Percentiles rank a stretch among this genome's conserved stretches.
These are phyloP conservation scores for Begonia fuchsioides DNA, from an alignment of 306 rosid species.

Conservation along the genomic window DNA sequence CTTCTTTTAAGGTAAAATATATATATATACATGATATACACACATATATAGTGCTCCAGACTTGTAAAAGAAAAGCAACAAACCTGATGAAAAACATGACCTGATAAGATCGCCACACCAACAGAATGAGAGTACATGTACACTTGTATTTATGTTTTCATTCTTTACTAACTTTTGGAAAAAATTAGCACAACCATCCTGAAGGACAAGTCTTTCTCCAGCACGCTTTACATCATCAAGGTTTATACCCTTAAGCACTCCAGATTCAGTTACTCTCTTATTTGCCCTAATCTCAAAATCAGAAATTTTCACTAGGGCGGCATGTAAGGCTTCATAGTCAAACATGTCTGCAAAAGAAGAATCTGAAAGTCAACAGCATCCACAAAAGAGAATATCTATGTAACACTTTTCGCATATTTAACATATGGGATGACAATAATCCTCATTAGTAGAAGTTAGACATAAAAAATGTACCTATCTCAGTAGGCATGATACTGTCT, in stretches of 20 bases:
- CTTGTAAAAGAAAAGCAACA: not conserved
- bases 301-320: constrained; percentile 68
- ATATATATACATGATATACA: no score
- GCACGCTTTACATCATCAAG: constrained; percentile 84
- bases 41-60: no score
- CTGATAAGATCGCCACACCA: constrained; percentile 97
- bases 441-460: no score
- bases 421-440: no score
- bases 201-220: constrained; percentile 80
- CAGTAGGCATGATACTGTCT: constrained; percentile 51
- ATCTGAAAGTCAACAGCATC: constrained; percentile 14
- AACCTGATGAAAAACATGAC: constrained; percentile 83
- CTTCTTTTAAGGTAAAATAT: no score
- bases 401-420: no score
- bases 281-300: constrained; percentile 77
- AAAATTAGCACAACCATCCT: constrained; percentile 76
- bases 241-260: constrained; percentile 81
- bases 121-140: constrained; percentile 90
- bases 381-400: no score
- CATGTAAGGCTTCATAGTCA: constrained; percentile 36
- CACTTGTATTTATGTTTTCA: constrained; percentile 50
- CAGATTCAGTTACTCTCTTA: constrained; percentile 70
- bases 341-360: constrained; percentile 44
- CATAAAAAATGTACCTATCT: constrained; percentile 18
- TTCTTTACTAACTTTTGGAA: constrained; percentile 43